Conservation (phyloP, 331 rosid genomes). For the Quercus lobata region DNA sequence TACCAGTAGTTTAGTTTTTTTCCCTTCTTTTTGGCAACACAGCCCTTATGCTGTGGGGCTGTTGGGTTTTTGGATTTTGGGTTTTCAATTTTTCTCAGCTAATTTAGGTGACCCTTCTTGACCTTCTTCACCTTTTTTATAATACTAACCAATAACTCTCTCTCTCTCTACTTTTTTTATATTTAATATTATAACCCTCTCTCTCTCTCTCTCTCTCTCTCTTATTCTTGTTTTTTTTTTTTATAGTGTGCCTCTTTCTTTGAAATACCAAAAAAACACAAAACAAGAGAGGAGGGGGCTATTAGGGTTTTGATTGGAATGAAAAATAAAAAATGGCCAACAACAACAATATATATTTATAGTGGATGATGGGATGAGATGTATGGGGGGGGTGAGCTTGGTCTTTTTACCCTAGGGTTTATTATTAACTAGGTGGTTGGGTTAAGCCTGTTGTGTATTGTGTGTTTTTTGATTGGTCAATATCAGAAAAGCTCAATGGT, state of each 20-base stretch:
- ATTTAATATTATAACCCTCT: background rate
- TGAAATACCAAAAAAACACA: background rate
- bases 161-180: background rate
- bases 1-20: conserved; percentile 29
- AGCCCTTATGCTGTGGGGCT: too few relatives aligned
- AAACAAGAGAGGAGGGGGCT: background rate
- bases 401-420: conserved; percentile 41
- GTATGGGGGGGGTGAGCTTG: background rate
- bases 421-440: conserved; percentile 39
- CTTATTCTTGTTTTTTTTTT: background rate
- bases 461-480: too few relatives aligned
- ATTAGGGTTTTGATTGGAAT: conserved; percentile 18
- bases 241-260: background rate
- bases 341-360: too few relatives aligned
- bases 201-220: too few relatives aligned
- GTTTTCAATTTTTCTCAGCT: background rate
- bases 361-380: too few relatives aligned
- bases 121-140: background rate
- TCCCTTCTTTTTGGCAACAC: too few relatives aligned
- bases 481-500: too few relatives aligned
- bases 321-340: too few relatives aligned
- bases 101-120: background rate
- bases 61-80: background rate
- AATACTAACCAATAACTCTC: too few relatives aligned
- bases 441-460: conserved; percentile 1